These are phyloP conservation scores for Irineochytrium annulatum DNA, from an alignment of 192 early-diverging fungal genomes.

Conservation along the genomic window DNA sequence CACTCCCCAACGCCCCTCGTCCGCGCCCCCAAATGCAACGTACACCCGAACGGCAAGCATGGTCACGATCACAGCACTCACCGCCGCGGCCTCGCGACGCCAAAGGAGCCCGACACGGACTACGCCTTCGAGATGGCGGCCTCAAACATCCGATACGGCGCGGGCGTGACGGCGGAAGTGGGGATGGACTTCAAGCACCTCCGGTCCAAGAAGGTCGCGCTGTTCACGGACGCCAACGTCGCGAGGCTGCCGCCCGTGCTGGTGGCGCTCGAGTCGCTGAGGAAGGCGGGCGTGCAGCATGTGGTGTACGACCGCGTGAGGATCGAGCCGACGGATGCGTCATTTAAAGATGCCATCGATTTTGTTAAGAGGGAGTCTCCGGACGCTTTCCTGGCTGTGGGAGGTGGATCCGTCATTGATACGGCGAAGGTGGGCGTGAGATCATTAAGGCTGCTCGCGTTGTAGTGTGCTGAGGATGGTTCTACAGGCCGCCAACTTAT, in stretches of 20 bases:
- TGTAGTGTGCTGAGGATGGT: too few species aligned
- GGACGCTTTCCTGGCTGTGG: constrained; percentile 86
- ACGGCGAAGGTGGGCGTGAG: too few species aligned
- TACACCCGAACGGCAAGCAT: neutral
- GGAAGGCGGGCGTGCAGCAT: constrained; percentile 60
- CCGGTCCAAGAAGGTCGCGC: constrained; percentile 72
- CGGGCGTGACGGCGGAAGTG: constrained; percentile 77
- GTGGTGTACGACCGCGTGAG: constrained; percentile 73
- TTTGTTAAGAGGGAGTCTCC: constrained; percentile 69
- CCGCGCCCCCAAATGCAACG: neutral
- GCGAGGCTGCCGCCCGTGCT: constrained; percentile 70
- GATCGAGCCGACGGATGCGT: constrained; percentile 70
- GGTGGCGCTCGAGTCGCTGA: constrained; percentile 72
- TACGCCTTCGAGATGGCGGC: constrained; percentile 76
- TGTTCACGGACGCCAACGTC: constrained; percentile 68
- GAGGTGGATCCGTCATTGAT: constrained; percentile 87
- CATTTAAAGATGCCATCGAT: constrained; percentile 78
- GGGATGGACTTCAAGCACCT: constrained; percentile 80
- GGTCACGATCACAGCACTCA: neutral
- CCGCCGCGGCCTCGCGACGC: constrained; percentile 4
- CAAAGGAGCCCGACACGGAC: constrained; percentile 24
- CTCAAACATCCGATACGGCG: constrained; percentile 81
- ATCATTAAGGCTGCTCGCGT: too few species aligned
- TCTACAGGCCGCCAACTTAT: constrained; percentile 90
- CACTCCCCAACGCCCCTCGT: constrained; percentile 16